Evolutionary conservation across 1,139 yeast species (phyloP), one percentile per base, ranked within the genome.

Genomic region (Taphrina betulina): DNA sequence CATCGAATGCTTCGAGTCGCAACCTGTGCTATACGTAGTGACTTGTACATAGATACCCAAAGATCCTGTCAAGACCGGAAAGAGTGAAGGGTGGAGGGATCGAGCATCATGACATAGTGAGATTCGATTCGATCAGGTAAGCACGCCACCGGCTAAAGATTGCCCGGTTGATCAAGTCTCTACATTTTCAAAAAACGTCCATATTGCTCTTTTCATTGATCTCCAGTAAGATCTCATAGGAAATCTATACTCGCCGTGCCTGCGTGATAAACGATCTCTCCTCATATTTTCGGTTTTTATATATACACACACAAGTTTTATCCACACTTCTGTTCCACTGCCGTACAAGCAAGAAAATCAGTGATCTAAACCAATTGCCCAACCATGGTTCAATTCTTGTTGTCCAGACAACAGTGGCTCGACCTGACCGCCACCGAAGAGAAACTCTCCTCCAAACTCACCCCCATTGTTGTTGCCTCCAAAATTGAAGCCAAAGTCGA

Each of bases 401-500:
- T 29, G 31, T 7, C 38, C 28, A 31, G 16, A n/a, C 8, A 43
- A 29, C 17, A 43, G 38, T 3, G 48, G 48, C 28, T 43, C 48
- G 5, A 23, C 48, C 22, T 43, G 48, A 2, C 48, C 48, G 8
- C 48, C 48, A n/a, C 48, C 48, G 19, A 43, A 43, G 19, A 43
- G 38, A 20, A 43, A 43, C 20, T 43, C 34, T 3, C 48, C 48
- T 17, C 48, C 48, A 31, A 43, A 43, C 31, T 26, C 31, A 2
- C 20, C 36, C 2, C 26, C n/a, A 8, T 43, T 33, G 14, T 29
- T 16, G 16, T 16, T 23, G 17, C 26, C 34, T 5, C 35, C 35
- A 28, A 41, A 41, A 17, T 41, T 41, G 38, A 43, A 43, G 16
- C 38, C 48, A 43, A 43, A 43, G 38, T 50, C 54, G 24, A 50